These are phyloP conservation scores for Fusarium robinianum DNA, from an alignment of 2,329 filamentous ascomycete species.

Conservation along the genomic window DNA sequence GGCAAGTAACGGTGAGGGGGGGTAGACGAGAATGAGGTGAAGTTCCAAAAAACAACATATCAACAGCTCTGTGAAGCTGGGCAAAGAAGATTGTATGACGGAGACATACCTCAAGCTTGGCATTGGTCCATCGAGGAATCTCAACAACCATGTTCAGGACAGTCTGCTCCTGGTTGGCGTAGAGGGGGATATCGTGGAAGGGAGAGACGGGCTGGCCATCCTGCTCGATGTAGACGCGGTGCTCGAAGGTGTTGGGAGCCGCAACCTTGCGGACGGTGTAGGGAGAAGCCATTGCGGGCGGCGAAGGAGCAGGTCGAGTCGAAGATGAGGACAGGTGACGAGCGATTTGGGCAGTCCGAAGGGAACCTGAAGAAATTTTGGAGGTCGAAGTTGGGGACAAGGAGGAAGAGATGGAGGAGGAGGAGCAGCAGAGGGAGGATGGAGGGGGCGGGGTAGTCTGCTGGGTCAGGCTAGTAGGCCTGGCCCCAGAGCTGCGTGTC, in stretches of 20 bases:
- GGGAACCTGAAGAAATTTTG: slow-evolving; percentile 56
- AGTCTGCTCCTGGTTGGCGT: slow-evolving; percentile 93
- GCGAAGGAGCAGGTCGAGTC: slow-evolving; percentile 28
- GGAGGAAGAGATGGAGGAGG: slow-evolving; percentile 29
- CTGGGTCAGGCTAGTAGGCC: slow-evolving; percentile 29
- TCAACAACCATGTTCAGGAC: slow-evolving; percentile 99
- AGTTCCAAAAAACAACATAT: background rate
- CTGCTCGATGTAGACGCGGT: slow-evolving; percentile 97
- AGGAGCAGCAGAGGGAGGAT: slow-evolving; percentile 32
- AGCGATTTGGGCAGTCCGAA: slow-evolving; percentile 58
- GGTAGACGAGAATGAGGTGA: background rate
- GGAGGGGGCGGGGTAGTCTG: slow-evolving; percentile 47
- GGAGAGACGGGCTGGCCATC: slow-evolving; percentile 92
- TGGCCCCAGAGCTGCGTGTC: slow-evolving; percentile 32
- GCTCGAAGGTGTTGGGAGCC: slow-evolving; percentile 90
- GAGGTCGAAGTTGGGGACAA: slow-evolving; percentile 32
- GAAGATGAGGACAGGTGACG: slow-evolving; percentile 53
- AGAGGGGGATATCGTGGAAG: slow-evolving; percentile 98
- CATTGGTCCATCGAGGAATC: slow-evolving; percentile 99
- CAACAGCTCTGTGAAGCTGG: background rate
- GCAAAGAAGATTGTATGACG: background rate
- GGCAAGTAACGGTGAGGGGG: slow-evolving; percentile 18
- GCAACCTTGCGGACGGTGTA: slow-evolving; percentile 88
- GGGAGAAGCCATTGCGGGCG: slow-evolving; percentile 58
- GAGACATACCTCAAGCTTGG: slow-evolving; percentile 88